A percentile compares a stretch with the other conserved stretches of the same genome.
These are phyloP conservation scores for Pleurotus salmoneostramineus DNA, from an alignment of 768 basidiomycete species.

Conservation along the genomic window DNA sequence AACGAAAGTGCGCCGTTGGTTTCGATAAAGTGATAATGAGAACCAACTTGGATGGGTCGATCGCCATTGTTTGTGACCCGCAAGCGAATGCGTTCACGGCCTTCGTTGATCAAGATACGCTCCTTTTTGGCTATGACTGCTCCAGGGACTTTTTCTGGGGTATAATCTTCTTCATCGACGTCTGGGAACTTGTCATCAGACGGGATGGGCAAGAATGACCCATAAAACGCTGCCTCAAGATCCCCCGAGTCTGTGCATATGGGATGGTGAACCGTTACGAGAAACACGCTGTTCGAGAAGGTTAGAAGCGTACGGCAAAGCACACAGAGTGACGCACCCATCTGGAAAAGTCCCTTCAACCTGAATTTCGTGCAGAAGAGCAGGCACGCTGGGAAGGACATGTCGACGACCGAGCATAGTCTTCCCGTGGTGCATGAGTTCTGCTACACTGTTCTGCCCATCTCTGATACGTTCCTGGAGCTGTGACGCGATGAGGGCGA, in stretches of 20 bases:
- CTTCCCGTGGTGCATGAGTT: conserved; percentile 95
- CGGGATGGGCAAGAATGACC: conserved; percentile 88
- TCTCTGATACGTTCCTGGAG: conserved; percentile 94
- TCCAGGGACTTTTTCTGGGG: conserved; percentile 61
- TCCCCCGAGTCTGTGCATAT: conserved; percentile 82
- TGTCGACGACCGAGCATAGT: conserved; percentile 82
- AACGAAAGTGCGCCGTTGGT: conserved; percentile 79
- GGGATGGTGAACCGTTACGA: conserved; percentile 97
- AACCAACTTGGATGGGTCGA: conserved; percentile 92
- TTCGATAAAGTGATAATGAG: conserved; percentile 93
- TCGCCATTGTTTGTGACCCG: conserved; percentile 90
- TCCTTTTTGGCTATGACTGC: conserved; percentile 66
- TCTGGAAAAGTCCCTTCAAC: conserved; percentile 92
- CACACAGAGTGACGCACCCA: conserved; percentile 45
- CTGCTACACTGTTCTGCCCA: conserved; percentile 78
- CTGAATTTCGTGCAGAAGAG: conserved; percentile 81
- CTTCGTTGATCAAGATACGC: conserved; percentile 72
- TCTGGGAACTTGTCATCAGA: conserved; percentile 60
- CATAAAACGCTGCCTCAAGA: conserved; percentile 83
- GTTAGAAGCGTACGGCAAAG: conserved; percentile 3
- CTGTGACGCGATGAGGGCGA: conserved; percentile 86
- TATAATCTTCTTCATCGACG: conserved; percentile 42
- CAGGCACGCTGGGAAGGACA: conserved; percentile 78
- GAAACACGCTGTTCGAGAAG: conserved; percentile 59
- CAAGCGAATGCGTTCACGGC: conserved; percentile 63